Conservation (phyloP, 805 yeast species). For the Saccharomycopsis lassenensis region DNA sequence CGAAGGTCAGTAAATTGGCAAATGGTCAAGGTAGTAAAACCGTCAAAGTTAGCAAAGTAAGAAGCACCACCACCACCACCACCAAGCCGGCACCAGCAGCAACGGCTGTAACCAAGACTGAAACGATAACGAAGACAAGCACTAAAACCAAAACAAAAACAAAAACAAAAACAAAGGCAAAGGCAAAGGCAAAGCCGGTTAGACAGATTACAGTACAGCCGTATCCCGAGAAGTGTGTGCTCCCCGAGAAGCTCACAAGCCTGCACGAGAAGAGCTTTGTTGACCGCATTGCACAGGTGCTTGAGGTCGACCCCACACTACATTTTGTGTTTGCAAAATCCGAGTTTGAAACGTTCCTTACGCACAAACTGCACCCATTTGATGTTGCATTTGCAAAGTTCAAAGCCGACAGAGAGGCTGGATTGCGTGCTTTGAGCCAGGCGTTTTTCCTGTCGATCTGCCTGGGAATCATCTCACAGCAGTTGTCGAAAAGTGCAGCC, state of each 20-base stretch:
- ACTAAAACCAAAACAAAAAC: no score
- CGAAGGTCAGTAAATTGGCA: no score
- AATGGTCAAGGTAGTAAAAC: no score
- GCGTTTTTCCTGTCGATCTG: slow-evolving; percentile 33
- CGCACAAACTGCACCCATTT: background rate
- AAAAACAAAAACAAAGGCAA: no score
- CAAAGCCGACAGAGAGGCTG: slow-evolving; percentile 8
- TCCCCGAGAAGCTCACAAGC: background rate
- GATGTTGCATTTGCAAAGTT: slow-evolving; percentile 6
- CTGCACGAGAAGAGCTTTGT: slow-evolving; percentile 26
- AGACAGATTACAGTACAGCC: no score
- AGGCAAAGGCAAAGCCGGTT: no score
- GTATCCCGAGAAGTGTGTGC: no score
- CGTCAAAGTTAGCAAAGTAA: no score
- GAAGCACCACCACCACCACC: no score
- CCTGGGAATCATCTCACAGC: slow-evolving; percentile 54
- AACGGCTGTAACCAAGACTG: no score
- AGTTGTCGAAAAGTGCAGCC: slow-evolving; percentile 77
- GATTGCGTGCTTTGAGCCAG: slow-evolving; percentile 15
- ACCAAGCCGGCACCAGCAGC: no score
- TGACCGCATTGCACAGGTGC: slow-evolving; percentile 26
- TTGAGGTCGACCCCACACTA: slow-evolving; percentile 29
- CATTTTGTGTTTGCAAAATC: slow-evolving; percentile 20
- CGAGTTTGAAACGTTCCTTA: slow-evolving; percentile 24
- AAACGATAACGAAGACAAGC: no score